Base-by-base conservation (phyloP, 805 yeast genomes). In the Metschnikowia shivogae region DNA sequence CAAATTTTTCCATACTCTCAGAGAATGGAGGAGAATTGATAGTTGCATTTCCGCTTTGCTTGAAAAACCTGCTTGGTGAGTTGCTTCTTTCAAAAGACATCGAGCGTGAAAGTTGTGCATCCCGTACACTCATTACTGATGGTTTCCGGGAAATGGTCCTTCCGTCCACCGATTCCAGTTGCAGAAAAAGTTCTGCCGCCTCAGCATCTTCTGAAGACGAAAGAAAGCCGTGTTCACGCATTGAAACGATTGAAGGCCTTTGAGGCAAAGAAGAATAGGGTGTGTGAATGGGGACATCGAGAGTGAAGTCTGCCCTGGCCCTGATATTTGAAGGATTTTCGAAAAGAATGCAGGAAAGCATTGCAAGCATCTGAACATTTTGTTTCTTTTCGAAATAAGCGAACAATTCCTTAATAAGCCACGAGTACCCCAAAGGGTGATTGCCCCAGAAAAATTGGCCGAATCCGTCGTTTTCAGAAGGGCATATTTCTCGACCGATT, bases 361-460 rank as follows among this genome's bases (percentile, higher is more conserved):
- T 86, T 1, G 95, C 96, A 20, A 90, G 67, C 96, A 92, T 88
- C 61, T 92, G 97, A 24, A 88, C 64, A 56, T 92, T 84, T 1
- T 82, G 80, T 34, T 71, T 58, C 29, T 56, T 64, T 54, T 84
- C 93, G 58, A 82, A 89, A 54, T 83, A 82, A 1, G 61, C 58
- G 57, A 90, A 70, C 33, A 89, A 68, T 47, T 80, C 78, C 22
- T 72, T 72, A 0, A 88, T 72, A 19, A 88, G 66, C 86, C 88
- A 79, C 10, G 72, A 54, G 33, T 81, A 73, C 1, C 95, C 96
- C 60, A 84, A 77, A 0, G 89, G 90, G 60, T 87, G 95, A 4
- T 76, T 65, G 0, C 92, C 92, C 97, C 97, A 90, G 46, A 74
- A 77, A 48, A 79, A 77, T 55, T 63, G 51, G 35, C 55, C 55